Evolutionary conservation across 1,284 basidiomycete species (phyloP).

Genomic region (Melampsora larici-populina): DNA sequence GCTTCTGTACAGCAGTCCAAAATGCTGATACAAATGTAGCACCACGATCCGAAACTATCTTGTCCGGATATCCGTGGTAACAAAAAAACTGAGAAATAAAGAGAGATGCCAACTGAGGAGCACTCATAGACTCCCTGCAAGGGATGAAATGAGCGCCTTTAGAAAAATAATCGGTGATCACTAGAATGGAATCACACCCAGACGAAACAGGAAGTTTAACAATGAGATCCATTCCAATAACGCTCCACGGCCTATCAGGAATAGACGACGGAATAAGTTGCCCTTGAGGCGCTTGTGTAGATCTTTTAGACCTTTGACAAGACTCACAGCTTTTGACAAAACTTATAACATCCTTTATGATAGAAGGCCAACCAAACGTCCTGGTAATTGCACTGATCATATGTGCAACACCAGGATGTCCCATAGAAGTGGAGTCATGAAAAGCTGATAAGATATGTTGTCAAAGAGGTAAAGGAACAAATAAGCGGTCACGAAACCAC

Average conservation of each 20-base stretch:
- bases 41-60: neutral
- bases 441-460: neutral
- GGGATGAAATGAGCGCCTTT: too few relatives aligned
- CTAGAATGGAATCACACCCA: too few relatives aligned
- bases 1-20: neutral
- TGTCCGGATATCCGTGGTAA: neutral
- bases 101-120: neutral
- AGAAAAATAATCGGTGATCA: too few relatives aligned
- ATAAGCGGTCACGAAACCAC: slow-evolving; percentile 1
- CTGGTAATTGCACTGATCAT: too few relatives aligned
- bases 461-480: neutral
- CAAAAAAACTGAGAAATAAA: neutral
- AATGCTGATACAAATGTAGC: neutral
- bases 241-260: slow-evolving; percentile 54
- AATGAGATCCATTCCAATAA: slow-evolving; percentile 59
- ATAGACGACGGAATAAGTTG: slow-evolving; percentile 54
- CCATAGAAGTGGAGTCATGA: slow-evolving; percentile 1
- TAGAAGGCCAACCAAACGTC: slow-evolving; percentile 4
- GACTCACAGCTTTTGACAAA: slow-evolving; percentile 9
- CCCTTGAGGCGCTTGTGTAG: slow-evolving; percentile 47
- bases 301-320: slow-evolving; percentile 1
- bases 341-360: neutral
- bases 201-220: slow-evolving; percentile 57
- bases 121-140: neutral
- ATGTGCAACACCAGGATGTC: too few relatives aligned